Percentiles rank a stretch among this genome's conserved stretches.
phyloP scores from a whole-genome alignment of 768 basidiomycete genomes.

The Boletales sp. region DNA sequence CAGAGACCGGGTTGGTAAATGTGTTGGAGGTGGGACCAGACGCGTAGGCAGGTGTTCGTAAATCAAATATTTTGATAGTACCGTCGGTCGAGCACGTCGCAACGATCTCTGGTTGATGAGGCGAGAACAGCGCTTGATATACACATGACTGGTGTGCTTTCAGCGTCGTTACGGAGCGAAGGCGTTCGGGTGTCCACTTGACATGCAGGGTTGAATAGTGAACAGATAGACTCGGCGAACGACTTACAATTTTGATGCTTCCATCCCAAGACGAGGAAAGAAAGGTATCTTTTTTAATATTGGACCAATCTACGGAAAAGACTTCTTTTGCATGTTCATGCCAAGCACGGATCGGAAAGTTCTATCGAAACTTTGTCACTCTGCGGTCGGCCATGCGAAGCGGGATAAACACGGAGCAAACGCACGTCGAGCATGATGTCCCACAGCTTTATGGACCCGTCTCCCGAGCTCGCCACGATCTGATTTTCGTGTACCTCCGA shows the following conservation, averaged over 20 bases:
- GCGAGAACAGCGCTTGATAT: conserved; percentile 90
- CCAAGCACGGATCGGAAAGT: conserved; percentile 88
- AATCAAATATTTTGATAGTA: conserved; percentile 78
- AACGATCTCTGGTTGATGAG: conserved; percentile 79
- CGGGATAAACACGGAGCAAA: not conserved
- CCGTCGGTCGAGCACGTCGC: conserved; percentile 88
- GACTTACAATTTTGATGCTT: conserved; percentile 76
- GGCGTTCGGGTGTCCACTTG: conserved; percentile 86
- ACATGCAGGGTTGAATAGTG: not conserved
- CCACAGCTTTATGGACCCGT: conserved; percentile 89
- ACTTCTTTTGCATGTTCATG: conserved; percentile 93
- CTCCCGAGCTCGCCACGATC: conserved; percentile 82
- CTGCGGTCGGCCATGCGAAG: conserved; percentile 18
- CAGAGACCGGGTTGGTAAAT: conserved; percentile 65
- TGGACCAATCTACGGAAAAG: conserved; percentile 94
- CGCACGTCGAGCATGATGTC: conserved; percentile 82
- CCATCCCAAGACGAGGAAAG: conserved; percentile 92
- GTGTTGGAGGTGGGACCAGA: conserved; percentile 47
- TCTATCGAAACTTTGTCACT: conserved; percentile 47
- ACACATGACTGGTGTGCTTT: conserved; percentile 83
- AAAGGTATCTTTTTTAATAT: conserved; percentile 85
- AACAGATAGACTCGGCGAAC: not conserved
- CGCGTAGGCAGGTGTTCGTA: conserved; percentile 60
- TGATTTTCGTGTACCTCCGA: conserved; percentile 95
- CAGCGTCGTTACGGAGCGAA: conserved; percentile 75